These are phyloP conservation scores for Stropharia rugosoannulata DNA, from an alignment of 768 basidiomycete genomes.

Conservation along the genomic window DNA sequence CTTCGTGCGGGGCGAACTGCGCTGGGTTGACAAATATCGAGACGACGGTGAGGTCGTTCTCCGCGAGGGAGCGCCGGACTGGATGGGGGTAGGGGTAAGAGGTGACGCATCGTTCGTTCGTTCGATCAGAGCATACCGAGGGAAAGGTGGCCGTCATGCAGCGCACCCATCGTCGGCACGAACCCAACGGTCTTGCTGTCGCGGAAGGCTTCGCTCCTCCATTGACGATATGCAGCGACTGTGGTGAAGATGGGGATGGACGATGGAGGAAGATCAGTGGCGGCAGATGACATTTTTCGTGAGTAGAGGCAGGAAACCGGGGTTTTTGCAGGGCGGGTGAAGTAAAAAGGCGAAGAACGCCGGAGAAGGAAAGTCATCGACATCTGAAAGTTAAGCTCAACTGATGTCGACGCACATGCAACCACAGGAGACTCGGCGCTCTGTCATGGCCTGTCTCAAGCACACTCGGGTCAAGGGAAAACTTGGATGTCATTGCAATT, in stretches of 20 bases:
- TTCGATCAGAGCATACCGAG: constrained; percentile 60
- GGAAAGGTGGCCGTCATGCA: constrained; percentile 91
- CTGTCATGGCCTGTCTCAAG: neutral
- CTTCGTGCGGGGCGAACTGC: constrained; percentile 96
- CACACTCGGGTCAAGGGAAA: neutral
- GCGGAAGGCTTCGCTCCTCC: constrained; percentile 67
- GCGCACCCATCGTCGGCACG: constrained; percentile 97
- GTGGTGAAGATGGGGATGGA: constrained; percentile 54
- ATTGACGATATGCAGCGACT: constrained; percentile 62
- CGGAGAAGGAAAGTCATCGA: neutral
- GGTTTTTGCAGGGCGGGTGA: neutral
- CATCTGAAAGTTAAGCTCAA: neutral
- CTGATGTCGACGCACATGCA: no score
- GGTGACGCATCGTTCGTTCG: neutral
- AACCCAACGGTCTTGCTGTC: constrained; percentile 76
- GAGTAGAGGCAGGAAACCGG: neutral
- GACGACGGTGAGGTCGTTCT: constrained; percentile 85
- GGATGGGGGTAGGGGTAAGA: constrained; percentile 3
- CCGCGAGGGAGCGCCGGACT: constrained; percentile 76
- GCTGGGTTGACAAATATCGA: constrained; percentile 99
- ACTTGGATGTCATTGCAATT: no score
- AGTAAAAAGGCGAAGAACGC: neutral
- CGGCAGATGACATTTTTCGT: constrained; percentile 12
- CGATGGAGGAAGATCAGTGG: constrained; percentile 29
- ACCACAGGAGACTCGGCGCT: neutral